These are phyloP conservation scores for Ascochyta viciae-villosae DNA, from an alignment of 2,329 filamentous ascomycete species.

Conservation along the genomic window DNA sequence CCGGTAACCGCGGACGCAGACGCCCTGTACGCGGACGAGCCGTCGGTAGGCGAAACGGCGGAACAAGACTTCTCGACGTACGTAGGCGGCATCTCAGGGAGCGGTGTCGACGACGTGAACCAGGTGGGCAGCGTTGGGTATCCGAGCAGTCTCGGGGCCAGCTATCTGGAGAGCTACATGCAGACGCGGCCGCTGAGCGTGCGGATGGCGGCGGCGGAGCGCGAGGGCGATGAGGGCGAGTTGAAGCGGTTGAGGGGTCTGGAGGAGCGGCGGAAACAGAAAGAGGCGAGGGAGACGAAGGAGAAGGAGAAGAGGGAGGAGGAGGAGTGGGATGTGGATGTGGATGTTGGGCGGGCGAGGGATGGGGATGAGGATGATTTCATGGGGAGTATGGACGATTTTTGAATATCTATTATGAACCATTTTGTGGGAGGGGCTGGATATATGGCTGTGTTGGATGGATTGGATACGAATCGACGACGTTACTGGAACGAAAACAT, in stretches of 20 bases:
- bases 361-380: conserved; percentile 33
- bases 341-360: conserved; percentile 3
- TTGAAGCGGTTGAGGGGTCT: conserved; percentile 10
- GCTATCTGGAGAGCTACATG: conserved; percentile 50
- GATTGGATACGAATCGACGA: not conserved
- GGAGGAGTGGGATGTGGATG: conserved; percentile 12
- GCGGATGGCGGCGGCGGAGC: conserved; percentile 43
- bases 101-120: conserved; percentile 44
- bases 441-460: not conserved
- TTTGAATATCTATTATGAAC: conserved; percentile 21
- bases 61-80: conserved; percentile 44
- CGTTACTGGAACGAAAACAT: not conserved
- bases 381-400: conserved; percentile 46
- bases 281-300: conserved; percentile 8
- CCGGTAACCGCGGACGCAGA: conserved; percentile 20
- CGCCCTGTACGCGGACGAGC: conserved; percentile 32
- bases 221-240: conserved; percentile 24
- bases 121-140: conserved; percentile 46
- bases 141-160: conserved; percentile 44
- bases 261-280: conserved; percentile 13
- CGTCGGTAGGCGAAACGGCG: conserved; percentile 9
- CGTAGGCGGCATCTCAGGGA: conserved; percentile 45
- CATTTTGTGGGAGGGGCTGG: too few species aligned
- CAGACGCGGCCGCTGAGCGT: conserved; percentile 45
- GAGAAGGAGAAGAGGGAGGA: conserved; percentile 12